A percentile compares a stretch with the other conserved stretches of the same genome.
These are phyloP conservation scores for Rhododendron simsii DNA, from an alignment of 148 eudicot genomes.

Conservation along the genomic window DNA sequence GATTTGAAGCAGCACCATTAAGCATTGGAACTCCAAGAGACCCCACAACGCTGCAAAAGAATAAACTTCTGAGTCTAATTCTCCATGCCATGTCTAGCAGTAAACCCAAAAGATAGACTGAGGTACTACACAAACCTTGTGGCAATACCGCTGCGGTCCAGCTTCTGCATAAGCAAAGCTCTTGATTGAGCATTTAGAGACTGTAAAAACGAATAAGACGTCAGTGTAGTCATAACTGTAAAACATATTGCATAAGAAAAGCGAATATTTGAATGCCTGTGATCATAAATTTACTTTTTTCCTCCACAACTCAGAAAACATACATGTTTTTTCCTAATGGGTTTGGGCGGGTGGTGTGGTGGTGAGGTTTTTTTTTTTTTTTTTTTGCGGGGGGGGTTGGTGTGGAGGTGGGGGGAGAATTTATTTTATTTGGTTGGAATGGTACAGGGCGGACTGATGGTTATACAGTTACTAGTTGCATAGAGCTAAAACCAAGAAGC, in stretches of 20 bases:
- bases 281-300: neutral
- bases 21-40: constrained; percentile 57
- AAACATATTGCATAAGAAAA: neutral
- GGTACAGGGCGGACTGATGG: neutral
- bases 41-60: constrained; percentile 48
- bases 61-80: neutral
- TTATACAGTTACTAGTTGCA: neutral
- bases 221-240: neutral
- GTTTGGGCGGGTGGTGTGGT: neutral
- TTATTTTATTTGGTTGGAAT: neutral
- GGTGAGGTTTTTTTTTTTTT: too few species aligned
- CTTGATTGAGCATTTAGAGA: constrained; percentile 91
- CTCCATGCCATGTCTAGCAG: neutral
- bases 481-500: neutral
- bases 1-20: constrained; percentile 62
- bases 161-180: constrained; percentile 86
- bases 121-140: constrained; percentile 46
- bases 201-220: constrained; percentile 32
- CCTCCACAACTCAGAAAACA: neutral
- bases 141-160: constrained; percentile 86
- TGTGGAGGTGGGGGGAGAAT: too few species aligned
- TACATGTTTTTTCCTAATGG: neutral
- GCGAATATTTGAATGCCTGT: neutral
- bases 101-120: neutral
- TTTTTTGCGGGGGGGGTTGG: neutral